Base-by-base conservation (phyloP, 768 basidiomycete species). In the Cubamyces sp. region DNA sequence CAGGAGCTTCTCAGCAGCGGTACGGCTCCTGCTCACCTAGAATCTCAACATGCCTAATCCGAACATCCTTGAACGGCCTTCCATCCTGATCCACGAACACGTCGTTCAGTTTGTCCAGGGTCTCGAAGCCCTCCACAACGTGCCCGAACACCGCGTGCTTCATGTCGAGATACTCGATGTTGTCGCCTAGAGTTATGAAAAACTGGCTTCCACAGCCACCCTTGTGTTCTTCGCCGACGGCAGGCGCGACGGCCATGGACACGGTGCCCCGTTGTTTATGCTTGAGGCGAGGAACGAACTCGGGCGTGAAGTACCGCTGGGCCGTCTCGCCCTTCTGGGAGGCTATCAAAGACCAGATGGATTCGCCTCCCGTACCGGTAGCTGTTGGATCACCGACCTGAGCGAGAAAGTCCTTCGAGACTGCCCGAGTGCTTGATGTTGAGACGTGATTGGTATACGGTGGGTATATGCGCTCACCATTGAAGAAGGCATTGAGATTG, bases 351-450 rank as follows among this genome's bases (percentile, higher is more conserved):
- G 94, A 94, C 84, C 88, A 91, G 68, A 96, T 81, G 3, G 88
- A 94, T 77, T 94, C 90, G 48, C 97, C 97, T 30, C 97, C 96
- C 30, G 87, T 94, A 19, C 97, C 96, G 1, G 92, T 91, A 7
- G 96, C 96, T 18, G 92, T 90, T 6, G 96, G 97, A 69, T 99
- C 97, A n/a, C 97, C 97, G 0, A 86, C 82, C 75, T 98, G 97
- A 12, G 96, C 96, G 54, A 99, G 83, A 67, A 99, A 99, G 72
- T 98, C 94, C 76, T 96, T 97, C 41, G 95, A 95, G 9, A 99
- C 95, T 97, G 63, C n/a, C 40, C 18, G 5, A 11, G 3, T 26
- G 41, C 16, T 48, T 46, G 14, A 52, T 28, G 57, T 56, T 46
- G 52, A 40, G 34, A 25, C 14, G 14, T 28, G 42, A 48, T 25